Percentiles rank a stretch among this genome's conserved stretches.
phyloP scores from a whole-genome alignment of 345 rosid species.

The Syzygium aqueum region DNA sequence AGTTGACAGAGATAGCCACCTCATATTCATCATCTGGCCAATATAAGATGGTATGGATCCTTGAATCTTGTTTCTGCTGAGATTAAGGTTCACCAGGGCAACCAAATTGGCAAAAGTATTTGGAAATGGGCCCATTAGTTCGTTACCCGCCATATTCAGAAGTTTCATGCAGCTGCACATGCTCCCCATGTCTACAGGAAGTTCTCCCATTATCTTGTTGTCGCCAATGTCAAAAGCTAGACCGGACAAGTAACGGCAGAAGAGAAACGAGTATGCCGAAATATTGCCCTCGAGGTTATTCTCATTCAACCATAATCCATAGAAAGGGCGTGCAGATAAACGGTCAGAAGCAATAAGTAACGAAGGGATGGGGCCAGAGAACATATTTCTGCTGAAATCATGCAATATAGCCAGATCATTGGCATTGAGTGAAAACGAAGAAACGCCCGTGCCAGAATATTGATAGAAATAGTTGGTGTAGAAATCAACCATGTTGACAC shows the following conservation, averaged over 20 bases:
- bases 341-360: conserved; percentile 13
- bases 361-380: conserved; percentile 27
- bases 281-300: conserved; percentile 27
- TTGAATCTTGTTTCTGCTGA: conserved; percentile 29
- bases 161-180: conserved; percentile 23
- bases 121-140: conserved; percentile 27
- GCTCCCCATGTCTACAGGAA: conserved; percentile 30
- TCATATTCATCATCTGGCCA: conserved; percentile 21
- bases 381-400: conserved; percentile 34
- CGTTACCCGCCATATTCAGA: conserved; percentile 27
- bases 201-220: conserved; percentile 29
- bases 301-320: conserved; percentile 31
- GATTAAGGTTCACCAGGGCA: conserved; percentile 27
- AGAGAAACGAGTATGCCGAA: conserved; percentile 24
- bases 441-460: conserved; percentile 1
- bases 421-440: conserved; percentile 2
- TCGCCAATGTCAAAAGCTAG: conserved; percentile 25
- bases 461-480: conserved; percentile 25
- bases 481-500: conserved; percentile 12
- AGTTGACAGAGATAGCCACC: conserved; percentile 20
- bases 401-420: conserved; percentile 20
- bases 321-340: conserved; percentile 19
- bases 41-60: conserved; percentile 26
- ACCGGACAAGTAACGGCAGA: conserved; percentile 24
- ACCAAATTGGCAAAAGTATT: conserved; percentile 14